Conservation (phyloP, 2,329 filamentous ascomycete species). For the Hortaea werneckii region DNA sequence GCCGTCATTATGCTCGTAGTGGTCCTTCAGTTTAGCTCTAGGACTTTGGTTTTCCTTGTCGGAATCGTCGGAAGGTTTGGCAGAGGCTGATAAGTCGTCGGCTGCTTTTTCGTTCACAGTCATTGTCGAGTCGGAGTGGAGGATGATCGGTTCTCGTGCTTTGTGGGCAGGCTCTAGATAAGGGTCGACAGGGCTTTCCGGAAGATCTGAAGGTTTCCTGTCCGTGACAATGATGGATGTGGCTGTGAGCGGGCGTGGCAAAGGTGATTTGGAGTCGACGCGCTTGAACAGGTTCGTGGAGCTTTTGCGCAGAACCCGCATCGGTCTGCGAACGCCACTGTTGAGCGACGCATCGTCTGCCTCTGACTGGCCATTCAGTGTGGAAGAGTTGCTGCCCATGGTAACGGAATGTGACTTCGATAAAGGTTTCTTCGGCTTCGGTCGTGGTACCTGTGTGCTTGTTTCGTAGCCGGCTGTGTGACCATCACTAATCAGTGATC, state of each 20-base stretch:
- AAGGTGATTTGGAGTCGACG: slow-evolving; percentile 13
- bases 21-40: slow-evolving; percentile 2
- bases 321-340: slow-evolving; percentile 12
- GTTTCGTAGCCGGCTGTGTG: slow-evolving; percentile 10
- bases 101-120: slow-evolving; percentile 13
- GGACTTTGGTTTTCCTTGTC: not conserved
- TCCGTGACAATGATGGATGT: slow-evolving; percentile 11
- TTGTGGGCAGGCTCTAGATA: slow-evolving; percentile 12
- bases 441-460: slow-evolving; percentile 12
- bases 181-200: slow-evolving; percentile 10
- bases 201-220: slow-evolving; percentile 2
- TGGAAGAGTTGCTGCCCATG: slow-evolving; percentile 24
- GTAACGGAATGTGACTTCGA: slow-evolving; percentile 8
- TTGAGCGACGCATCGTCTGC: slow-evolving; percentile 15
- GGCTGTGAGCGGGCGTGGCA: slow-evolving; percentile 8
- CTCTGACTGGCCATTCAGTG: slow-evolving; percentile 6
- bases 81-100: slow-evolving; percentile 8
- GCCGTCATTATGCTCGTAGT: slow-evolving; percentile 7
- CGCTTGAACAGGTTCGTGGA: slow-evolving; percentile 24
- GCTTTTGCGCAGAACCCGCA: slow-evolving; percentile 18
- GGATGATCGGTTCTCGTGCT: slow-evolving; percentile 8
- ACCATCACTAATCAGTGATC: slow-evolving; percentile 15
- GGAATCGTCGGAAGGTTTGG: slow-evolving; percentile 13
- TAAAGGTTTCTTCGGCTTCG: slow-evolving; percentile 9
- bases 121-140: slow-evolving; percentile 15